Conservation (phyloP, 148 eudicot species). For the Linanthus parryae region DNA sequence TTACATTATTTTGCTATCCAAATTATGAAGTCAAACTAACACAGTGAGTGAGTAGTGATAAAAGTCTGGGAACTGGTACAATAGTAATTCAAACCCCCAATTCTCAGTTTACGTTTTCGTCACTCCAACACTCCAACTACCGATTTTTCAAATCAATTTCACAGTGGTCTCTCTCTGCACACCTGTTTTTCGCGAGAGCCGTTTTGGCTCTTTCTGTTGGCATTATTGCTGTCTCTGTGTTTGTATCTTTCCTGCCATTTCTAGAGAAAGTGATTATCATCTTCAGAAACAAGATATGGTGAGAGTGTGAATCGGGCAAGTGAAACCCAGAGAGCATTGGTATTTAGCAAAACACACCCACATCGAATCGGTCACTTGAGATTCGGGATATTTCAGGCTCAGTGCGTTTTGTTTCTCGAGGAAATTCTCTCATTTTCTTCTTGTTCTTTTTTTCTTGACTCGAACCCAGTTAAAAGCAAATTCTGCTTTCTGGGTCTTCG, state of each 20-base stretch:
- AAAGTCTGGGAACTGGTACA: too few relatives aligned
- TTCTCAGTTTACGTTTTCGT: too few relatives aligned
- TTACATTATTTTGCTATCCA: too few relatives aligned
- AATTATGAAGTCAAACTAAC: too few relatives aligned
- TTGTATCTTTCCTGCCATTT: slow-evolving; percentile 42
- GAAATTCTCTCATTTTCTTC: slow-evolving; percentile 10
- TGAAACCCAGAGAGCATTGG: slow-evolving; percentile 7
- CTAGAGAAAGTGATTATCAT: not conserved
- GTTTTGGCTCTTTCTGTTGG: slow-evolving; percentile 52
- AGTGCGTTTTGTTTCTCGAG: slow-evolving; percentile 15
- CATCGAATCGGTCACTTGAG: slow-evolving; percentile 52
- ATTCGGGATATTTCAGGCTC: slow-evolving; percentile 41
- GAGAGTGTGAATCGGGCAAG: slow-evolving; percentile 3
- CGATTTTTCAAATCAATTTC: too few relatives aligned
- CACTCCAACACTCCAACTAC: too few relatives aligned
- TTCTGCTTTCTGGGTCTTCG: slow-evolving; percentile 20
- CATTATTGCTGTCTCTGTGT: slow-evolving; percentile 32
- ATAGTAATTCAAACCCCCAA: too few relatives aligned
- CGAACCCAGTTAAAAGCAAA: slow-evolving; percentile 7
- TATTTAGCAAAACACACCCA: slow-evolving; percentile 16
- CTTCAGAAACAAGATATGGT: slow-evolving; percentile 9
- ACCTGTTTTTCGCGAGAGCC: too few relatives aligned
- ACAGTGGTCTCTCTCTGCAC: too few relatives aligned
- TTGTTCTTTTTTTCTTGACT: not conserved
- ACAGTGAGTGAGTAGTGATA: too few relatives aligned